A percentile compares a stretch with the other conserved stretches of the same genome.
These are phyloP conservation scores for Taphrina wiesneri DNA, from an alignment of 1,139 yeast genomes.

Conservation along the genomic window DNA sequence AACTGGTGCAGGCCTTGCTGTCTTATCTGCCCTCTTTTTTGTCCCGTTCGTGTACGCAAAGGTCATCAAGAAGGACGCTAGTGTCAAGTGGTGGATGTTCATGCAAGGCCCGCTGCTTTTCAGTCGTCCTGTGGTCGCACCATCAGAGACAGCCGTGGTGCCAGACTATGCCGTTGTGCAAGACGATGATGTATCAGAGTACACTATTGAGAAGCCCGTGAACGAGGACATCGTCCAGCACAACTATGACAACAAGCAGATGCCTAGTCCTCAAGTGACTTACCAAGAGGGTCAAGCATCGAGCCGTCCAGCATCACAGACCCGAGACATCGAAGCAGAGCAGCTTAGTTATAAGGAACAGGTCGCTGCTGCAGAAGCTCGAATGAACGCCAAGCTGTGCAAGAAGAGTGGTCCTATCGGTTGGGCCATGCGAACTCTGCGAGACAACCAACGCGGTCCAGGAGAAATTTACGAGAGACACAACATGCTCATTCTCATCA, in stretches of 20 bases:
- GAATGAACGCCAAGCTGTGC: slow-evolving; percentile 23
- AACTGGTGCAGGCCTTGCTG: slow-evolving; percentile 65
- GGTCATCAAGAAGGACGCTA: slow-evolving; percentile 66
- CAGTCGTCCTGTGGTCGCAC: slow-evolving; percentile 56
- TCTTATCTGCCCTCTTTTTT: slow-evolving; percentile 58
- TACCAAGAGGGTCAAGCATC: neutral
- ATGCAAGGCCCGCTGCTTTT: slow-evolving; percentile 59
- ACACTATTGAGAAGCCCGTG: neutral
- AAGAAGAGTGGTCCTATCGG: slow-evolving; percentile 26
- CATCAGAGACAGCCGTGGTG: slow-evolving; percentile 20
- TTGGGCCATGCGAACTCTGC: slow-evolving; percentile 33
- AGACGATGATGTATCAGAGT: slow-evolving; percentile 20
- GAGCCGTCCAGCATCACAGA: neutral
- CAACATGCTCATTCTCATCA: slow-evolving; percentile 20
- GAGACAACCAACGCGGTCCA: slow-evolving; percentile 26
- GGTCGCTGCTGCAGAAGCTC: slow-evolving; percentile 25
- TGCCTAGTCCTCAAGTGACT: neutral
- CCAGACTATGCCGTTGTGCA: slow-evolving; percentile 32
- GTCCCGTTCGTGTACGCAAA: slow-evolving; percentile 66
- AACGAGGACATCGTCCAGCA: neutral
- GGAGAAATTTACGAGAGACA: slow-evolving; percentile 32
- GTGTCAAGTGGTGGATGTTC: slow-evolving; percentile 60
- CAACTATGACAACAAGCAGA: neutral
- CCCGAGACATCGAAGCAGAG: neutral
- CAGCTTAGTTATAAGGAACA: slow-evolving; percentile 8